Conservation (phyloP, 306 rosid genomes). For the Boehmeria nivea region DNA sequence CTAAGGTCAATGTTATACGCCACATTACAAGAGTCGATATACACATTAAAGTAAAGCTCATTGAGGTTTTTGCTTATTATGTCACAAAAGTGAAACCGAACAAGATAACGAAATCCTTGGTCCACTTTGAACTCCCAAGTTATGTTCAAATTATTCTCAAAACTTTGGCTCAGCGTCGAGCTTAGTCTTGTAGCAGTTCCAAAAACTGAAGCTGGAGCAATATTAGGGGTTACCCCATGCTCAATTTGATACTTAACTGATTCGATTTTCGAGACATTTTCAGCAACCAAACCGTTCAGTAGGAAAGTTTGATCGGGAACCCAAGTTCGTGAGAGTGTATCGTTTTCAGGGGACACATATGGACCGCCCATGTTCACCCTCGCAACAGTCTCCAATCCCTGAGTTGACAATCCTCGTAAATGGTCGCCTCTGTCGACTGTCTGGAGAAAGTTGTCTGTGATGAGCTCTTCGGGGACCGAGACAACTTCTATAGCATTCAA, state of each 20-base stretch:
- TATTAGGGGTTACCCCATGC: background rate
- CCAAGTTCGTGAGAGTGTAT: background rate
- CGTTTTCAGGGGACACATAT: background rate
- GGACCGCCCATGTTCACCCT: slow-evolving; percentile 6
- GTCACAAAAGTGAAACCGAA: background rate
- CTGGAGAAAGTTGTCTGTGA: background rate
- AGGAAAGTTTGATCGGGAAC: background rate
- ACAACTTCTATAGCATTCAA: slow-evolving; percentile 1
- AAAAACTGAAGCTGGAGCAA: background rate
- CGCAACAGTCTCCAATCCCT: background rate
- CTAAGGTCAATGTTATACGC: background rate
- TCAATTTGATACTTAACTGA: background rate
- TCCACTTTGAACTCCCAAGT: background rate
- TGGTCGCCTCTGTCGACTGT: background rate
- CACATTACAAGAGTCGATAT: background rate
- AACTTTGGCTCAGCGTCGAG: background rate
- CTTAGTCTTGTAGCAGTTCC: background rate
- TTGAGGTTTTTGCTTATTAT: background rate
- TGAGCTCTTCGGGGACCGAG: background rate
- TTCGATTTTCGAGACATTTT: background rate
- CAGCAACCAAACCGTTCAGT: no score
- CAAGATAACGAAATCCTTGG: background rate
- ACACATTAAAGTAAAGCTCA: background rate
- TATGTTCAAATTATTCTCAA: background rate
- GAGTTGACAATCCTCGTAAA: background rate